phyloP scores from a whole-genome alignment of 805 yeast genomes.

The Helenozyma baotianmanensis region DNA sequence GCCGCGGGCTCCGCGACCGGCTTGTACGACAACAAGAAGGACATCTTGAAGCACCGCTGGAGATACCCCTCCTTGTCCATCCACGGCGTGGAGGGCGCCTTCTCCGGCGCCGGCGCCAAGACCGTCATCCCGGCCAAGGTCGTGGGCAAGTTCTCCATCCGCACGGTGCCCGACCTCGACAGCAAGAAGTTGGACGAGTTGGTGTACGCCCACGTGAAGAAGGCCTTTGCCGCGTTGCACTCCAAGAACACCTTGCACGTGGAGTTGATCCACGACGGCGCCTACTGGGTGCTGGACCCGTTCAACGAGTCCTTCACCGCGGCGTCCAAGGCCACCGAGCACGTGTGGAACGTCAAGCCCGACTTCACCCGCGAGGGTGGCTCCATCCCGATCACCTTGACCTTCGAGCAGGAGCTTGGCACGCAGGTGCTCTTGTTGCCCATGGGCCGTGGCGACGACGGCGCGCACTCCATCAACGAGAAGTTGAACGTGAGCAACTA shows the following conservation, averaged over 20 bases:
- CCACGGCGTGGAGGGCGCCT: slow-evolving; percentile 98
- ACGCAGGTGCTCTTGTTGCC: slow-evolving; percentile 88
- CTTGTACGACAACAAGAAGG: slow-evolving; percentile 70
- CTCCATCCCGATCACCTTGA: slow-evolving; percentile 92
- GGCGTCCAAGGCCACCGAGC: slow-evolving; percentile 89
- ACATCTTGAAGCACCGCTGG: slow-evolving; percentile 97
- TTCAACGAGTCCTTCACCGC: slow-evolving; percentile 89
- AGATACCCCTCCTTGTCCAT: slow-evolving; percentile 93
- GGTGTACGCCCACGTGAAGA: slow-evolving; percentile 67
- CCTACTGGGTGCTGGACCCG: slow-evolving; percentile 95
- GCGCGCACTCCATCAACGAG: slow-evolving; percentile 97
- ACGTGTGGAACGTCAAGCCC: slow-evolving; percentile 92
- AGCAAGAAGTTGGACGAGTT: slow-evolving; percentile 71
- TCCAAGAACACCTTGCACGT: slow-evolving; percentile 74
- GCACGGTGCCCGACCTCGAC: slow-evolving; percentile 95
- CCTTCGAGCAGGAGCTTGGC: slow-evolving; percentile 83
- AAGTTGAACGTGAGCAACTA: slow-evolving; percentile 85
- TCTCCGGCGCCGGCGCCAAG: slow-evolving; percentile 91
- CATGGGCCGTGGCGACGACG: slow-evolving; percentile 98
- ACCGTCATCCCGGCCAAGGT: slow-evolving; percentile 97
- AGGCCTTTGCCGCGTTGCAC: slow-evolving; percentile 57
- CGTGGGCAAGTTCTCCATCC: slow-evolving; percentile 88
- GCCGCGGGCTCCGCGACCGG: slow-evolving; percentile 89
- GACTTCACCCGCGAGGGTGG: slow-evolving; percentile 99
- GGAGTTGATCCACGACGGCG: slow-evolving; percentile 89